These are phyloP conservation scores for Eucalyptus curtisii DNA, from an alignment of 345 rosid species.

Conservation along the genomic window DNA sequence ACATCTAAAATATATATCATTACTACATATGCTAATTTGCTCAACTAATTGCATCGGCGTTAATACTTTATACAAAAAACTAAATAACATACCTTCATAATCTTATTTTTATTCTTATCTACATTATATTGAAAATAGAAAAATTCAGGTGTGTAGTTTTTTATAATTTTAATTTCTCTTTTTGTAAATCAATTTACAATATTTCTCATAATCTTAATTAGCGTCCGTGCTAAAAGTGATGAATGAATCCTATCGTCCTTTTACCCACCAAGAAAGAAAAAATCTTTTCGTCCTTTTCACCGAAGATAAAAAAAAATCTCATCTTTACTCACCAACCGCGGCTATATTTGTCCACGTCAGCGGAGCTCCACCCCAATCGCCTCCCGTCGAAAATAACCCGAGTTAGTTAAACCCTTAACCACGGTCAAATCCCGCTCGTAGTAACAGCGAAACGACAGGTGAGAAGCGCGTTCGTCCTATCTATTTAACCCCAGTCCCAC, in stretches of 20 bases:
- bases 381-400: background rate
- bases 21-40: background rate
- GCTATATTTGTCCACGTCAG: background rate
- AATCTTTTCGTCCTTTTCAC: too few species aligned
- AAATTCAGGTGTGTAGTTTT: background rate
- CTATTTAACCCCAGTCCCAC: background rate
- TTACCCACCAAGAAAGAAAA: too few species aligned
- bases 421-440: background rate
- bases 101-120: background rate
- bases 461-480: background rate
- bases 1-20: background rate
- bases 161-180: background rate
- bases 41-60: background rate
- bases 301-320: background rate
- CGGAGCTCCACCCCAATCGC: background rate
- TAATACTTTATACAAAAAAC: background rate
- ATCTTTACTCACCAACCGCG: background rate
- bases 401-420: background rate
- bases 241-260: background rate
- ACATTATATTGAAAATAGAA: too few species aligned
- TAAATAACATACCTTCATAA: rapidly evolving
- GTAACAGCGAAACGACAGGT: background rate
- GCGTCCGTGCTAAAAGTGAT: background rate
- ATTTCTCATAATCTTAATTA: background rate
- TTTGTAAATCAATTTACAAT: background rate